phyloP scores from a whole-genome alignment of 2,329 filamentous ascomycete species.

The Chrysoporthe cubensis region DNA sequence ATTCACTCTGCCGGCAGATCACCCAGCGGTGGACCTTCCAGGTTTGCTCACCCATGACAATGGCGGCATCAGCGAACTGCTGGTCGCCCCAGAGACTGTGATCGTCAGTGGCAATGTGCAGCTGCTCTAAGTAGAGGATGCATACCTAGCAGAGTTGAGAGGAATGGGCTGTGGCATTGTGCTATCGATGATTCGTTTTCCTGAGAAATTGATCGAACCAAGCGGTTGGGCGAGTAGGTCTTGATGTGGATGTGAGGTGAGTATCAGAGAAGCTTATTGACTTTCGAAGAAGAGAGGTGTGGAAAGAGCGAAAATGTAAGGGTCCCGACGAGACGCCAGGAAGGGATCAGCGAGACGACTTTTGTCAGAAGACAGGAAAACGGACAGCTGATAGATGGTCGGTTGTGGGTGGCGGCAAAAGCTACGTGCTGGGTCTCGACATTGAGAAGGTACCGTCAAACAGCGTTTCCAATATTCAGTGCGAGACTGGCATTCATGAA shows the following conservation, averaged over 20 bases:
- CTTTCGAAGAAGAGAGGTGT: background rate
- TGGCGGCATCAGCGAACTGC: constrained; percentile 6
- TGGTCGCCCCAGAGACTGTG: constrained; percentile 6
- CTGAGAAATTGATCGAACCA: background rate
- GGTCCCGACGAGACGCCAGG: no score
- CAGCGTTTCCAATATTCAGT: no score
- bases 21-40: constrained; percentile 13
- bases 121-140: background rate
- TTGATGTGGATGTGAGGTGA: background rate
- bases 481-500: no score
- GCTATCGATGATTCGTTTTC: background rate
- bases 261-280: background rate
- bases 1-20: constrained; percentile 8
- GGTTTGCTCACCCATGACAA: constrained; percentile 13
- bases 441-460: no score
- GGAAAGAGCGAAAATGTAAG: no score
- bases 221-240: no score
- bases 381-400: no score
- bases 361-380: no score
- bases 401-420: no score
- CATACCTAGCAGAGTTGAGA: background rate
- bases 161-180: background rate
- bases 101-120: background rate
- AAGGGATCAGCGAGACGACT: no score
- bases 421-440: no score